Percentiles rank a stretch among this genome's conserved stretches.
Conservation (phyloP, 2,329 filamentous ascomycete species). For the Aspergillus flavus region DNA sequence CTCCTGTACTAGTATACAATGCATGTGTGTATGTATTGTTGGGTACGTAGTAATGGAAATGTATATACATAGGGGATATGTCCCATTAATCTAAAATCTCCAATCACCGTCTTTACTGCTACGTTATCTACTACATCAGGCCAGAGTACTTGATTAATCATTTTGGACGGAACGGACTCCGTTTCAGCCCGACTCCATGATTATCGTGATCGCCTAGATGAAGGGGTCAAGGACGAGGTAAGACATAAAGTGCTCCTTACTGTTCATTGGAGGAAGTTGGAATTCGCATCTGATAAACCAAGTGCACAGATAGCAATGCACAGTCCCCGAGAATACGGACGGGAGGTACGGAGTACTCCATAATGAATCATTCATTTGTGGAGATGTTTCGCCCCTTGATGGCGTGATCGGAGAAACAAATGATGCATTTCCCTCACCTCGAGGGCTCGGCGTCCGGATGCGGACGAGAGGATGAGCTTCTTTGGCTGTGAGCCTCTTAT, state of each 20-base stretch:
- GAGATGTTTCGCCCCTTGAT: conserved; percentile 13
- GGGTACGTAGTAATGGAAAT: too few relatives aligned
- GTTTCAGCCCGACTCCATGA: background rate
- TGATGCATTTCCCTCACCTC: conserved; percentile 9
- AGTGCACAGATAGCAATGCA: background rate
- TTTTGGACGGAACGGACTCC: background rate
- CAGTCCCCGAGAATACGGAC: background rate
- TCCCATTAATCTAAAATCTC: background rate
- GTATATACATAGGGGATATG: too few relatives aligned
- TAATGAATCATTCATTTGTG: background rate
- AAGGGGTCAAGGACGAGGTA: background rate
- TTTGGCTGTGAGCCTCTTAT: background rate
- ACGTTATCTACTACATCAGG: background rate
- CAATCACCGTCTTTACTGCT: background rate
- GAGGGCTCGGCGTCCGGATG: background rate
- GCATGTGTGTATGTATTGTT: background rate
- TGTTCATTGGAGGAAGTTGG: background rate
- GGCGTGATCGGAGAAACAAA: conserved; percentile 18
- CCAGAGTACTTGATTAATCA: background rate
- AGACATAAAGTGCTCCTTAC: conserved; percentile 1
- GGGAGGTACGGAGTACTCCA: too few relatives aligned
- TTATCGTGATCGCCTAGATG: background rate
- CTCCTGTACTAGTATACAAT: background rate
- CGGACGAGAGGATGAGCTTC: background rate
- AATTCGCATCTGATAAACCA: background rate